These are phyloP conservation scores for Phoenix roebelenii DNA, from an alignment of 176 grass and related monocot species.

Conservation along the genomic window DNA sequence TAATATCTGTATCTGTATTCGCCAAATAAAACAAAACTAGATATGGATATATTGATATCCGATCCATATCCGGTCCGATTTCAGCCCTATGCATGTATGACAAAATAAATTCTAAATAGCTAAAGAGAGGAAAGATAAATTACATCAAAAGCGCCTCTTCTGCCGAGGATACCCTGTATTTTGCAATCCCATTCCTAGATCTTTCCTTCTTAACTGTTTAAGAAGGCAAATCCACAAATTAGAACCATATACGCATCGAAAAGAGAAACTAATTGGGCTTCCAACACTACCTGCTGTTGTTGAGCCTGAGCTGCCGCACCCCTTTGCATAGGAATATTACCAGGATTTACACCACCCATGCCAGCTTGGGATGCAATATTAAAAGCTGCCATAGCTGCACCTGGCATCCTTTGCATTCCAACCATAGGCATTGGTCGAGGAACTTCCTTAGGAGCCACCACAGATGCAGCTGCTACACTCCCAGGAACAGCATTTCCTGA, in stretches of 20 bases:
- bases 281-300: conserved; percentile 66
- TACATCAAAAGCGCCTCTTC: conserved; percentile 70
- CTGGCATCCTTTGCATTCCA: conserved; percentile 60
- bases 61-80: too few relatives aligned
- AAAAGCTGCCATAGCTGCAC: conserved; percentile 46
- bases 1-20: too few relatives aligned
- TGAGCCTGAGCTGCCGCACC: conserved; percentile 46
- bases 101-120: too few relatives aligned
- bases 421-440: conserved; percentile 75
- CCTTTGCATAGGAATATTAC: conserved; percentile 79
- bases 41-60: too few relatives aligned
- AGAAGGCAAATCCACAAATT: conserved; percentile 1
- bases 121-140: background rate
- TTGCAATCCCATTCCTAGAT: conserved; percentile 76
- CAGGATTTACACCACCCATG: conserved; percentile 56
- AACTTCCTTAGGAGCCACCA: conserved; percentile 44
- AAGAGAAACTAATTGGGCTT: background rate
- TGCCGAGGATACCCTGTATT: conserved; percentile 92
- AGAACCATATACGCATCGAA: conserved; percentile 1
- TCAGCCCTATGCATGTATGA: too few relatives aligned
- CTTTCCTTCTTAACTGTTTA: conserved; percentile 70
- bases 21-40: too few relatives aligned
- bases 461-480: conserved; percentile 32
- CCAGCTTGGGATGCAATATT: conserved; percentile 64
- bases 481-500: conserved; percentile 62